Base-by-base conservation (phyloP, 192 early-diverging fungal genomes). In the Linnemannia schmuckeri region DNA sequence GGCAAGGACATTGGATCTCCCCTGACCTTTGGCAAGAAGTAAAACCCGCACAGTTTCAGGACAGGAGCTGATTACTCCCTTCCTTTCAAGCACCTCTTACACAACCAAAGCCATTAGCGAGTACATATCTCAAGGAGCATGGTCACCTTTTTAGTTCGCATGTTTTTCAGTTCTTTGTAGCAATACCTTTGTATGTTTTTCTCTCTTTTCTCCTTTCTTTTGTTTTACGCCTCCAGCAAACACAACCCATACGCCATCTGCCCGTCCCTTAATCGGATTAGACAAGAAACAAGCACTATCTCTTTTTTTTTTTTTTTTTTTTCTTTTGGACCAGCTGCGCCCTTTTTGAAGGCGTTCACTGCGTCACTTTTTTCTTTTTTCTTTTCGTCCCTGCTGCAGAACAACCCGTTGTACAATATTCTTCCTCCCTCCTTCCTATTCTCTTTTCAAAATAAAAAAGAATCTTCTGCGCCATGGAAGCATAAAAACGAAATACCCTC, bases 1-100 rank as follows among this genome's bases (percentile, higher is more conserved):
- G 97, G 96, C 13, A 93, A 93, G 76, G 92, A 91, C 49, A 94
- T 95, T 81, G 94, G 94, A 54, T 79, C 85, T 3, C 92, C 92
- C 30, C 84, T 94, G 77, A 89, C 89, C 47, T 89, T 89, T 82
- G 88, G 88, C 54, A 88, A 82, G 82, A 90, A 89, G 87, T 88
- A 72, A 72, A 77, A 27, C 17, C 35, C 20, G 37, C 27, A 6
- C 61, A 33, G 24, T 3, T 15, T 13, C 30, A 66, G 49, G 49
- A 18, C 49, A 66, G 30, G 27, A 66, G n/a, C 55, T 61, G 55
- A 61, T 66, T 15, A 57, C 55, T 57, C 20, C 49, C 5, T 52
- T 18, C 49, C 20, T 6, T 22, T 6, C 49, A 52, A 18, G 4
- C 49, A 18, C 49, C 49, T 52, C 5, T 52, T 52, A 5, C 5